Evolutionary conservation across 768 basidiomycete species (phyloP).

Genomic region (Clitopilus hobsonii): DNA sequence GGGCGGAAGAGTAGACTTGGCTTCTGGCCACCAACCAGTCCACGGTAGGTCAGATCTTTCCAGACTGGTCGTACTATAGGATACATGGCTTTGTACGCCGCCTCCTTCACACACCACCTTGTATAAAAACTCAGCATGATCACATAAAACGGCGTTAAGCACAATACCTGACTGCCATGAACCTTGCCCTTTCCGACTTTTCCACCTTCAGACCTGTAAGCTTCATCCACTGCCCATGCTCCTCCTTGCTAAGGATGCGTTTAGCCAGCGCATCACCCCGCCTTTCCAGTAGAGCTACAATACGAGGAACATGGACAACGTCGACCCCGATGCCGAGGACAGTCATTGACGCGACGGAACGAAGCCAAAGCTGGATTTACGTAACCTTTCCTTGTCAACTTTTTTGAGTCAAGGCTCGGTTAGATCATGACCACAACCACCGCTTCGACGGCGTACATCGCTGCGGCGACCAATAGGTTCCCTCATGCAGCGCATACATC

Average conservation of each 20-base stretch:
- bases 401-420: conserved; percentile 1
- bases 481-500: conserved; percentile 45
- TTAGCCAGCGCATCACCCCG: conserved; percentile 43
- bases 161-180: conserved; percentile 70
- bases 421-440: conserved; percentile 22
- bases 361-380: background rate
- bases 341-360: conserved; percentile 31
- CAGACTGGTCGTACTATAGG: conserved; percentile 58
- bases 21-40: conserved; percentile 16
- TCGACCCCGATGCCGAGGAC: conserved; percentile 78
- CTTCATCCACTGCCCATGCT: conserved; percentile 34
- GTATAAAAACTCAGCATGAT: conserved; percentile 3
- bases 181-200: conserved; percentile 30
- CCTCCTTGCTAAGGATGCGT: conserved; percentile 60
- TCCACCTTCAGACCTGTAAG: conserved; percentile 14
- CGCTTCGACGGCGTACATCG: conserved; percentile 28
- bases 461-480: conserved; percentile 45
- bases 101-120: conserved; percentile 85
- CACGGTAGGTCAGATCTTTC: conserved; percentile 63
- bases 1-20: conserved; percentile 43
- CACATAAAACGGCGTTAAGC: background rate
- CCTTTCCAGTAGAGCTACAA: conserved; percentile 48
- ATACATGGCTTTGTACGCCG: conserved; percentile 81
- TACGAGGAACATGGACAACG: conserved; percentile 64
- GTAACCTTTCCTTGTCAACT: background rate